These are phyloP conservation scores for Dictyostelium purpureum DNA, from an alignment of 78 protist genomes.

Conservation along the genomic window DNA sequence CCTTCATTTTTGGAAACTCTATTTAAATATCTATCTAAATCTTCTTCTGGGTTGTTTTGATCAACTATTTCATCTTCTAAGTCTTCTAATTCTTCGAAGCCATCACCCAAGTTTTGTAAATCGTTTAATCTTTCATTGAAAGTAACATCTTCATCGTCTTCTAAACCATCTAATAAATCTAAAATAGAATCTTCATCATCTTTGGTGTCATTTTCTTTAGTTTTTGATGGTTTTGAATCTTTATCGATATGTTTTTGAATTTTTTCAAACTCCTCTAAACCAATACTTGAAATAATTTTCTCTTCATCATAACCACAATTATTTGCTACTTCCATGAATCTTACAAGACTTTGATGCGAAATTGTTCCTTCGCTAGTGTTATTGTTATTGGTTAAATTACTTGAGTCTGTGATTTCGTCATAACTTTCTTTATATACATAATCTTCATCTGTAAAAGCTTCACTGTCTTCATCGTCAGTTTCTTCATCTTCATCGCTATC, in stretches of 20 bases:
- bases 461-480: background rate
- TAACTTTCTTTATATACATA: background rate
- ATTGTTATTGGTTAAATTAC: background rate
- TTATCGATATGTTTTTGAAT: background rate
- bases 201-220: background rate
- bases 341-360: background rate
- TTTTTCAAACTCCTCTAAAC: background rate
- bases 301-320: background rate
- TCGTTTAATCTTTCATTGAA: background rate
- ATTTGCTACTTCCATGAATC: background rate
- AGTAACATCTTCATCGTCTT: background rate
- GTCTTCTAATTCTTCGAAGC: background rate
- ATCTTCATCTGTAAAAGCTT: background rate
- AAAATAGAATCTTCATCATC: background rate
- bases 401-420: background rate
- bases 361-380: background rate
- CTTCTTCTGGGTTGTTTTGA: conserved; percentile 7
- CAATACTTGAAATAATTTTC: background rate
- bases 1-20: background rate
- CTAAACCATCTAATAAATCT: background rate
- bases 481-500: background rate
- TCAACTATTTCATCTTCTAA: background rate
- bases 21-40: conserved; percentile 9
- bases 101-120: conserved; percentile 8
- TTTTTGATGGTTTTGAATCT: background rate